Conservation (phyloP, 345 rosid genomes). For the Gossypium arboreum region DNA sequence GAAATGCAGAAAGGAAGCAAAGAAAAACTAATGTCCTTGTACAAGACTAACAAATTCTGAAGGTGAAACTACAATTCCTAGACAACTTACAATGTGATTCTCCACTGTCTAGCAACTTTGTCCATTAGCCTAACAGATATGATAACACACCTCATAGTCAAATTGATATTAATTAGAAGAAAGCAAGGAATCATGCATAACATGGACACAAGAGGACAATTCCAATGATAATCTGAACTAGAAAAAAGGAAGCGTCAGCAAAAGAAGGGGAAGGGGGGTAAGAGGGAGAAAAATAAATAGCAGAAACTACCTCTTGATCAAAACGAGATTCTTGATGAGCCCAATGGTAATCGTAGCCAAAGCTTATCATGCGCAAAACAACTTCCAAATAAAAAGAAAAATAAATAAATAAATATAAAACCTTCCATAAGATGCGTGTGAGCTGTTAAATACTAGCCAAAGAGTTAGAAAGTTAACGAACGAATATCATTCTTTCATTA, state of each 20-base stretch:
- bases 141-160: neutral
- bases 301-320: constrained; percentile 56
- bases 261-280: neutral
- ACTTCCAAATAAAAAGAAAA: constrained; percentile 35
- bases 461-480: neutral
- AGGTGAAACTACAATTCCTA: neutral
- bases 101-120: neutral
- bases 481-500: neutral
- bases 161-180: neutral
- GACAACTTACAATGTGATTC: neutral
- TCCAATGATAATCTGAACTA: constrained; percentile 2
- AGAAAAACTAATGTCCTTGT: neutral
- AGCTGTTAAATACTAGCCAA: neutral
- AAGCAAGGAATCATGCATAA: neutral
- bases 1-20: constrained; percentile 5
- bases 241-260: neutral
- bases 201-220: constrained; percentile 5
- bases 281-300: neutral
- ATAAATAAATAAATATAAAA: neutral
- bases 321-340: constrained; percentile 52
- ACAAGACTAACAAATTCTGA: constrained; percentile 3
- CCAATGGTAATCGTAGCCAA: constrained; percentile 88
- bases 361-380: constrained; percentile 88
- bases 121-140: constrained; percentile 6
- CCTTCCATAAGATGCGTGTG: neutral